phyloP scores from a whole-genome alignment of 1,284 basidiomycete species.

The Moesziomyces sp. region DNA sequence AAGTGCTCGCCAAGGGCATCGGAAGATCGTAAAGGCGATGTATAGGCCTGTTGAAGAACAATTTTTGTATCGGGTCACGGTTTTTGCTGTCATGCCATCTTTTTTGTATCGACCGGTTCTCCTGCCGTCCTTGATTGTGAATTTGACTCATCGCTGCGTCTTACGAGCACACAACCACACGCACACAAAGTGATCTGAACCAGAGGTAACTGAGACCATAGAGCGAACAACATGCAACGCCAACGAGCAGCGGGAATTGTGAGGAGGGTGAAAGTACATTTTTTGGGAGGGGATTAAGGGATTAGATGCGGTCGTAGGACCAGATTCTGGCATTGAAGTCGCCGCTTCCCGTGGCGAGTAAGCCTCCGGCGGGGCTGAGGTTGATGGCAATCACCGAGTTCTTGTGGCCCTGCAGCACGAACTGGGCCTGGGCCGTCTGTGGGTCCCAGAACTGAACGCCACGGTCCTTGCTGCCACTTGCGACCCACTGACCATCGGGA shows the following conservation, averaged over 20 bases:
- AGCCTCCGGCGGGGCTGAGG: slow-evolving; percentile 77
- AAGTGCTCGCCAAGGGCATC: slow-evolving; percentile 27
- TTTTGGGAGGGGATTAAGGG: slow-evolving; percentile 18
- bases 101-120: too few relatives aligned
- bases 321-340: slow-evolving; percentile 74
- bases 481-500: slow-evolving; percentile 86
- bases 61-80: too few relatives aligned
- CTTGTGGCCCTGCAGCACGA: slow-evolving; percentile 88
- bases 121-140: too few relatives aligned
- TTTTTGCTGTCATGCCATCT: too few relatives aligned
- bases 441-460: slow-evolving; percentile 83
- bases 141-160: too few relatives aligned
- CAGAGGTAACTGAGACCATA: background rate
- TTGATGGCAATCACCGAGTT: slow-evolving; percentile 91
- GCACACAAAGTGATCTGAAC: too few relatives aligned
- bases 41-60: too few relatives aligned
- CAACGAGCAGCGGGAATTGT: background rate
- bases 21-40: background rate
- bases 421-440: slow-evolving; percentile 78
- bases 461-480: slow-evolving; percentile 89
- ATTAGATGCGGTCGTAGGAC: slow-evolving; percentile 55
- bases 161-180: too few relatives aligned
- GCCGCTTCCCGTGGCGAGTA: slow-evolving; percentile 86
- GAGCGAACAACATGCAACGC: background rate
- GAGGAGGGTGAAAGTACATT: background rate